A percentile compares a stretch with the other conserved stretches of the same genome.
These are phyloP conservation scores for Bolboschoenoplectus hybrid DNA, from an alignment of 202 grass and related monocot species.

Conservation along the genomic window DNA sequence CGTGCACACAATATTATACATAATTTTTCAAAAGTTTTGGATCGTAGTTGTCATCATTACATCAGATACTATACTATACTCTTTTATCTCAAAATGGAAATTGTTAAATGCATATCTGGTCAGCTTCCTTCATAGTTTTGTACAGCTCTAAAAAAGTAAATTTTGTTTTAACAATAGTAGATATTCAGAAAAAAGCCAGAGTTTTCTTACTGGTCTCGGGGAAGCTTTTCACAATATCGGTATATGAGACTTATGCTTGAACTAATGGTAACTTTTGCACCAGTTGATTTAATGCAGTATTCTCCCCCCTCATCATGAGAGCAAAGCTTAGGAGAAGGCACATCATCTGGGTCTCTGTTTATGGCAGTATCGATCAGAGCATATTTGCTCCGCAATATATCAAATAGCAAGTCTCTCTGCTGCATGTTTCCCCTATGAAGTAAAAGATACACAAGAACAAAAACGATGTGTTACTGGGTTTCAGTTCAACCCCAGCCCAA, in stretches of 20 bases:
- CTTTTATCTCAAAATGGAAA: constrained; percentile 12
- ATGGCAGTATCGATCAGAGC: constrained; percentile 62
- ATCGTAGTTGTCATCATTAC: neutral
- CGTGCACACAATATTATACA: neutral
- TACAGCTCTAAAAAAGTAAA: neutral
- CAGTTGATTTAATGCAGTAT: constrained; percentile 65
- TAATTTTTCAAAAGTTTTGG: neutral
- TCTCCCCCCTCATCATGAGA: constrained; percentile 58
- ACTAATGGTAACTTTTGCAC: constrained; percentile 72
- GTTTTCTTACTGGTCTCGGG: constrained; percentile 69
- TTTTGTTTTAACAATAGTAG: constrained; percentile 31
- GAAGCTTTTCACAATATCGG: constrained; percentile 74
- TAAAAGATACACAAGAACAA: constrained; percentile 26
- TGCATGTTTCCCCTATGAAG: constrained; percentile 67
- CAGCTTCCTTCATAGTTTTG: neutral
- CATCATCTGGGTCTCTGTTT: constrained; percentile 63
- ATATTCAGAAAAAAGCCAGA: constrained; percentile 38
- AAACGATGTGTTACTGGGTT: neutral
- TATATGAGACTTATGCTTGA: constrained; percentile 68
- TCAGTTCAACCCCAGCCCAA: neutral
- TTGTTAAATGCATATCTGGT: neutral
- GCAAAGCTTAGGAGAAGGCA: constrained; percentile 16
- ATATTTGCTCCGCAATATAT: constrained; percentile 66
- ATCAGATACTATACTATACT: neutral
- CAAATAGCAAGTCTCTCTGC: constrained; percentile 73